Evolutionary conservation across 2,329 filamentous ascomycete genomes (phyloP).

Genomic region (Fusarium humuli): DNA sequence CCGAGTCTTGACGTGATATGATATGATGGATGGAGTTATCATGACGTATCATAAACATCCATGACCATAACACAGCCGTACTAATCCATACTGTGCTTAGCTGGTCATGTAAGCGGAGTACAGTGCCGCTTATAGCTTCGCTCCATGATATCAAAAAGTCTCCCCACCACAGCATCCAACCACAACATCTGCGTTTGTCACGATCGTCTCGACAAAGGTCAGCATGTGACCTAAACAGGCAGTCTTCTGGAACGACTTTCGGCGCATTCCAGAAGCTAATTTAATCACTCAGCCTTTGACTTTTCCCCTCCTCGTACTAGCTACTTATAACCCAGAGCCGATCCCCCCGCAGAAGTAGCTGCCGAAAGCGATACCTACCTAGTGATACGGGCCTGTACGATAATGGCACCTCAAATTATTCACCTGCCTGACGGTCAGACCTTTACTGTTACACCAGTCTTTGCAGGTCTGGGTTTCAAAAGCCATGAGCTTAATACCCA

Average conservation of each 20-base stretch:
- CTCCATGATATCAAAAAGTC: constrained; percentile 5
- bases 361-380: constrained; percentile 12
- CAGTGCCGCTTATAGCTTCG: constrained; percentile 10
- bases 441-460: constrained; percentile 84
- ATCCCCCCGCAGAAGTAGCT: constrained; percentile 34
- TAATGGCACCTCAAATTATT: constrained; percentile 62
- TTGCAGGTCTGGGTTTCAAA: constrained; percentile 93
- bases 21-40: constrained; percentile 23
- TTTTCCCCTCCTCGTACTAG: constrained; percentile 34
- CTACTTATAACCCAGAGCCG: constrained; percentile 43
- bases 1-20: not conserved
- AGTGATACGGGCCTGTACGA: constrained; percentile 5
- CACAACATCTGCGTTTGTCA: constrained; percentile 49
- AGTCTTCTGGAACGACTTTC: constrained; percentile 45
- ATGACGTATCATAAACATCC: constrained; percentile 28
- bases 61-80: constrained; percentile 2
- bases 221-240: constrained; percentile 42
- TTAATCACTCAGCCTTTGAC: constrained; percentile 9
- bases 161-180: constrained; percentile 47
- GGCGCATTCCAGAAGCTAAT: constrained; percentile 35
- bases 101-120: rapidly evolving
- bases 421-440: constrained; percentile 89
- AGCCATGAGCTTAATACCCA: constrained; percentile 78
- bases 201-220: constrained; percentile 44
- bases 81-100: constrained; percentile 2